Conservation (phyloP, 306 rosid species). For the Lathyrus aphaca region DNA sequence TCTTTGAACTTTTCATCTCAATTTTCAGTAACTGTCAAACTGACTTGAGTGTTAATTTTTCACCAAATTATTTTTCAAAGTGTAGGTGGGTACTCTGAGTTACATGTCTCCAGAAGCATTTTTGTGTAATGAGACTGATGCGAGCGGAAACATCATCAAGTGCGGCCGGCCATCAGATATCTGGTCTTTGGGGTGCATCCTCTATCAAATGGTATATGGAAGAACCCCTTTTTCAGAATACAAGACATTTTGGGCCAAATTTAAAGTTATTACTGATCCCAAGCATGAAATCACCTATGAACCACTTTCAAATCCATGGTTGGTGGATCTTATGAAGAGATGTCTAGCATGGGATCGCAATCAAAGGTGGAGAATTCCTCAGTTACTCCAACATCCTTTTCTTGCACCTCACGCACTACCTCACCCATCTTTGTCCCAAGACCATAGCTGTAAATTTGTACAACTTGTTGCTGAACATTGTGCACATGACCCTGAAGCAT, state of each 20-base stretch:
- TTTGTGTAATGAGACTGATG: slow-evolving; percentile 91
- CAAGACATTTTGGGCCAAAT: slow-evolving; percentile 94
- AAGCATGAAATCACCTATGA: slow-evolving; percentile 70
- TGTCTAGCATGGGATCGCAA: slow-evolving; percentile 95
- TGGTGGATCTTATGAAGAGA: slow-evolving; percentile 87
- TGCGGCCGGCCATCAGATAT: slow-evolving; percentile 96
- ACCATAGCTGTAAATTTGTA: slow-evolving; percentile 58
- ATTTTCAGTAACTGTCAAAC: background rate
- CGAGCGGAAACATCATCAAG: slow-evolving; percentile 80
- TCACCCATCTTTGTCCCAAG: slow-evolving; percentile 43
- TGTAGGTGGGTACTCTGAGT: slow-evolving; percentile 90
- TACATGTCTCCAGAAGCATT: slow-evolving; percentile 99
- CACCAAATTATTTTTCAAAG: slow-evolving; percentile 13
- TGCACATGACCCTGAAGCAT: slow-evolving; percentile 55
- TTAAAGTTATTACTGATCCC: slow-evolving; percentile 91
- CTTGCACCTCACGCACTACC: slow-evolving; percentile 73
- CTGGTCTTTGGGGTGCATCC: slow-evolving; percentile 97
- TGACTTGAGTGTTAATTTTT: slow-evolving; percentile 15
- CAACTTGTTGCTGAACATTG: slow-evolving; percentile 62
- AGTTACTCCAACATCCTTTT: slow-evolving; percentile 87
- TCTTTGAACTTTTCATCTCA: background rate
- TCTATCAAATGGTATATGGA: slow-evolving; percentile 96
- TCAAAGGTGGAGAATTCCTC: slow-evolving; percentile 93
- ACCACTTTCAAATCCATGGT: slow-evolving; percentile 83
- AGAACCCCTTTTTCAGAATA: slow-evolving; percentile 89